These are phyloP conservation scores for Pyrenula aspistea DNA, from an alignment of 495 filamentous ascomycete species.

Conservation along the genomic window DNA sequence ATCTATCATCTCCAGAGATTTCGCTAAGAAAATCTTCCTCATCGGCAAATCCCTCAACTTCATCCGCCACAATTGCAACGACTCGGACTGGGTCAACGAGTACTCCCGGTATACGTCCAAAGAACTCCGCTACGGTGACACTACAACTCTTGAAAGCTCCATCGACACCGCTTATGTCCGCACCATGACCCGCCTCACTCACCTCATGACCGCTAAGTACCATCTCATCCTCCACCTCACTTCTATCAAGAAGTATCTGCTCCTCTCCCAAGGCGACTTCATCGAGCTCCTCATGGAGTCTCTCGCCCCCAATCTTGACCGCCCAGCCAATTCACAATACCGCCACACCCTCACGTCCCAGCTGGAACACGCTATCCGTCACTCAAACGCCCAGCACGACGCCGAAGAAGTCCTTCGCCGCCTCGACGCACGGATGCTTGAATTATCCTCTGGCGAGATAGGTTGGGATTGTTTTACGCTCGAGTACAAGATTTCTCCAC, in stretches of 20 bases:
- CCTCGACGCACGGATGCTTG: conserved; percentile 91
- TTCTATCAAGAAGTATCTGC: conserved; percentile 87
- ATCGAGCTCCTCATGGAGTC: conserved; percentile 97
- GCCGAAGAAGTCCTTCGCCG: conserved; percentile 82
- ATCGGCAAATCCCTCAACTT: conserved; percentile 98
- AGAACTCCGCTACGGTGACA: conserved; percentile 89
- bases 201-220: conserved; percentile 89
- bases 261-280: conserved; percentile 94
- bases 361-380: conserved; percentile 91
- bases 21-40: conserved; percentile 88
- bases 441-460: conserved; percentile 89
- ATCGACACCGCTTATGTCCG: conserved; percentile 97
- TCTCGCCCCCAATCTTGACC: conserved; percentile 79
- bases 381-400: conserved; percentile 95
- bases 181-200: conserved; percentile 90
- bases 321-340: conserved; percentile 90
- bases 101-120: conserved; percentile 93
- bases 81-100: conserved; percentile 88
- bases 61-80: conserved; percentile 86
- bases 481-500: conserved; percentile 96
- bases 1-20: conserved; percentile 80
- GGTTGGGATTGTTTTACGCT: conserved; percentile 99
- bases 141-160: conserved; percentile 75
- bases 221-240: conserved; percentile 84
- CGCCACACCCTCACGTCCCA: conserved; percentile 93